Conservation (phyloP, 2,329 filamentous ascomycete species). For the Fonsecaea multimorphosa region DNA sequence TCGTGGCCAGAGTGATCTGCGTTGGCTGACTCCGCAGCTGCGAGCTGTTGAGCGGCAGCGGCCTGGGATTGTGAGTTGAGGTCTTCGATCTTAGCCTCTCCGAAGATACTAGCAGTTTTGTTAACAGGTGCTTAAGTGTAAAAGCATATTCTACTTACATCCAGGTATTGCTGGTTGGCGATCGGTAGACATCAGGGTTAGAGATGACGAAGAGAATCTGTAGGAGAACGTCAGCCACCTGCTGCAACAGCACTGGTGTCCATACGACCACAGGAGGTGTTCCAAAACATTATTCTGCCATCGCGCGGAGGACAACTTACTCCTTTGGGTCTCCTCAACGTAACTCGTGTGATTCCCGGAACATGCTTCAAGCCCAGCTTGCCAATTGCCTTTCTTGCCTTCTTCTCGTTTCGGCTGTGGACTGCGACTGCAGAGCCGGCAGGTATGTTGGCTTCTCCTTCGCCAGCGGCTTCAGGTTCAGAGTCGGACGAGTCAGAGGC, state of each 20-base stretch:
- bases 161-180: conserved; percentile 98
- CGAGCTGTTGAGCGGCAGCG: conserved; percentile 93
- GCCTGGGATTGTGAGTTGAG: conserved; percentile 98
- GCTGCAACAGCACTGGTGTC: background rate
- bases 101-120: conserved; percentile 77
- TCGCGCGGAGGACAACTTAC: conserved; percentile 65
- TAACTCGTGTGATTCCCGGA: conserved; percentile 96
- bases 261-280: background rate
- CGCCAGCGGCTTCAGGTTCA: conserved; percentile 49
- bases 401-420: conserved; percentile 99
- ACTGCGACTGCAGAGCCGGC: conserved; percentile 87
- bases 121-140: background rate
- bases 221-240: conserved; percentile 24
- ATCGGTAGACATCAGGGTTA: conserved; percentile 99
- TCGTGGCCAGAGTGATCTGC: conserved; percentile 67
- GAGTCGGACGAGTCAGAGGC: conserved; percentile 60
- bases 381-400: conserved; percentile 98
- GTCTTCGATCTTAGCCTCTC: conserved; percentile 99
- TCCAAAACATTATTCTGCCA: background rate
- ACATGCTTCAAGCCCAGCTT: conserved; percentile 98
- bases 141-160: conserved; percentile 70
- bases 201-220: conserved; percentile 99
- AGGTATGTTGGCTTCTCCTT: conserved; percentile 68
- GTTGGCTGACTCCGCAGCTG: conserved; percentile 68
- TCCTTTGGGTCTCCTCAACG: conserved; percentile 97